These are phyloP conservation scores for Pythium insidiosum DNA, from an alignment of 352 stramenopile genomes.

Conservation along the genomic window DNA sequence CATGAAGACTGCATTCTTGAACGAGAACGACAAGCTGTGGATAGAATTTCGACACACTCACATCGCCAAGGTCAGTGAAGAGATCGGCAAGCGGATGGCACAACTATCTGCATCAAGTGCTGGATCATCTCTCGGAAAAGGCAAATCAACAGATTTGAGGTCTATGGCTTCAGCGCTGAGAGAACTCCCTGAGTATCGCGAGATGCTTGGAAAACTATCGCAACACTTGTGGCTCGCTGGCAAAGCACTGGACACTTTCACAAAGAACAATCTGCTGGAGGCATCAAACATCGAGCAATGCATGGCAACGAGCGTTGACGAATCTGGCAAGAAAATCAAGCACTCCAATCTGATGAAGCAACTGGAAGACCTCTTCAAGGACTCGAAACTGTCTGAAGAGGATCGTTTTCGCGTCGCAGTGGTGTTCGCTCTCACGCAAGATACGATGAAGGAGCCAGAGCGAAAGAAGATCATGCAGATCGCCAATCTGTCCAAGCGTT, in stretches of 20 bases:
- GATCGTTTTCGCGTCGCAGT: slow-evolving; percentile 88
- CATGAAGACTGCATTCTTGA: slow-evolving; percentile 91
- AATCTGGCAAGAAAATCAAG: slow-evolving; percentile 89
- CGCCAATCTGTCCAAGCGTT: slow-evolving; percentile 72
- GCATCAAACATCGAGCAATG: slow-evolving; percentile 93
- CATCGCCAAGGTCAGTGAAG: slow-evolving; percentile 87
- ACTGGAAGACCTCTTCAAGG: slow-evolving; percentile 84
- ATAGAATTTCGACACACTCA: slow-evolving; percentile 95
- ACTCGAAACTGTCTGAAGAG: slow-evolving; percentile 64
- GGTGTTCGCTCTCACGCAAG: slow-evolving; percentile 92
- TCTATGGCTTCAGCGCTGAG: slow-evolving; percentile 91
- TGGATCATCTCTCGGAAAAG: slow-evolving; percentile 66
- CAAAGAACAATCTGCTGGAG: slow-evolving; percentile 79
- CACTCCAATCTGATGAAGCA: slow-evolving; percentile 73
- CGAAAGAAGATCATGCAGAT: slow-evolving; percentile 79
- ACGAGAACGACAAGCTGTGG: slow-evolving; percentile 96
- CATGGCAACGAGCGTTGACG: slow-evolving; percentile 91
- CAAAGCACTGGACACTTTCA: slow-evolving; percentile 93
- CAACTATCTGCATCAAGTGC: slow-evolving; percentile 74
- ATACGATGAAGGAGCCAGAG: slow-evolving; percentile 80
- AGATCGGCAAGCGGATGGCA: slow-evolving; percentile 73
- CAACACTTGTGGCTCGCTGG: slow-evolving; percentile 93
- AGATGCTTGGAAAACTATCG: slow-evolving; percentile 92
- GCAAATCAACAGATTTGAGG: slow-evolving; percentile 81
- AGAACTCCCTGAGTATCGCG: slow-evolving; percentile 91